These are phyloP conservation scores for Fragaria nilgerrensis DNA, from an alignment of 306 rosid species.

Conservation along the genomic window DNA sequence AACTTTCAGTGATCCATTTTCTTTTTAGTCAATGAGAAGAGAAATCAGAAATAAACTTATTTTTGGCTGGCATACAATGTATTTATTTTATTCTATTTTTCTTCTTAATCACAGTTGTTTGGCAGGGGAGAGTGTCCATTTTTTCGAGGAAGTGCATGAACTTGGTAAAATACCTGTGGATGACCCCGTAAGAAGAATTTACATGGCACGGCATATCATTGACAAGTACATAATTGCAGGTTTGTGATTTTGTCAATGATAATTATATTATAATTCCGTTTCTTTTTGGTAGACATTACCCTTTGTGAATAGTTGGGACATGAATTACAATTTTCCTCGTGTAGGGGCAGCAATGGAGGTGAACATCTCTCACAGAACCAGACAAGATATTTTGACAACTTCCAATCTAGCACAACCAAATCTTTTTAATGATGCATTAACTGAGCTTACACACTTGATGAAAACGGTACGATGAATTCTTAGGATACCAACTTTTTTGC, in stretches of 20 bases:
- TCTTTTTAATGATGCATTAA: conserved; percentile 69
- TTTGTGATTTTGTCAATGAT: conserved; percentile 25
- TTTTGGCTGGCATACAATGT: neutral
- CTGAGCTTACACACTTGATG: conserved; percentile 74
- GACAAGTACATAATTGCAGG: conserved; percentile 88
- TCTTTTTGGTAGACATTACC: neutral
- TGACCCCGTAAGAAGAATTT: conserved; percentile 86
- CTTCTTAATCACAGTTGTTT: conserved; percentile 69
- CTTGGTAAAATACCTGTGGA: conserved; percentile 70
- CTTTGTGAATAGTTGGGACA: neutral
- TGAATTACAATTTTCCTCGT: conserved; percentile 19
- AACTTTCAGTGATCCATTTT: neutral
- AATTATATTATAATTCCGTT: neutral
- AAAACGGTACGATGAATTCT: conserved; percentile 49
- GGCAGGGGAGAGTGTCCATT: conserved; percentile 98
- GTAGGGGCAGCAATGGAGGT: conserved; percentile 87
- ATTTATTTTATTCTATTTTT: conserved; percentile 14
- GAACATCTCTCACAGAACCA: conserved; percentile 83
- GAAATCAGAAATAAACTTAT: neutral
- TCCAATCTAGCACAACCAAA: conserved; percentile 60
- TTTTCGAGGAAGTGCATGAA: conserved; percentile 84
- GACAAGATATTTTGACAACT: conserved; percentile 78
- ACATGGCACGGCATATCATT: conserved; percentile 93
- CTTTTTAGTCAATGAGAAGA: conserved; percentile 1
- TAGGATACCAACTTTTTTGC: conserved; percentile 6